Evolutionary conservation across 139 green algal genomes (phyloP).

Genomic region (Chlamydomonas incerta): DNA sequence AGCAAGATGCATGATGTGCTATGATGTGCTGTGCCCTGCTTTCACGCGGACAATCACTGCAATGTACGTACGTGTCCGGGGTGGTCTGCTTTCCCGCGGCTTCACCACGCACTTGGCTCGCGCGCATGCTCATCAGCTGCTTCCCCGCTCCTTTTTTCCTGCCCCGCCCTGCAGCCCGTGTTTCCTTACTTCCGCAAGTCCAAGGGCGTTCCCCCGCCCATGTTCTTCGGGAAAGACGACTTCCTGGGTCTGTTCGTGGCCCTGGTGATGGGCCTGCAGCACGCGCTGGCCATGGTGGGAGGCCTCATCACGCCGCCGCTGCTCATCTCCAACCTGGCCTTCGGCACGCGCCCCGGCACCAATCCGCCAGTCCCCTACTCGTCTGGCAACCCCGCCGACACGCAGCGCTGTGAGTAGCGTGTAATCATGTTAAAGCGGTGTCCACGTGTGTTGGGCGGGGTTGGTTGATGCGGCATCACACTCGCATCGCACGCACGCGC

Average conservation of each 20-base stretch:
- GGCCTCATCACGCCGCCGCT: slow-evolving; percentile 73
- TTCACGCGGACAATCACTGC: too few species aligned
- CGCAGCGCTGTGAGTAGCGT: slow-evolving; percentile 28
- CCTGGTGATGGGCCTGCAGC: slow-evolving; percentile 80
- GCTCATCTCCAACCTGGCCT: slow-evolving; percentile 46
- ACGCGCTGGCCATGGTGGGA: slow-evolving; percentile 76
- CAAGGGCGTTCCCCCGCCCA: background rate
- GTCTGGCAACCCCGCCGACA: background rate
- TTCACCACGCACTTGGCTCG: too few species aligned
- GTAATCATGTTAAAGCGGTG: too few species aligned
- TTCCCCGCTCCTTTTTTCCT: too few species aligned
- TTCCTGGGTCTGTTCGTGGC: slow-evolving; percentile 59
- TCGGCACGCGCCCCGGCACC: background rate
- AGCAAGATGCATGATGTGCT: too few species aligned
- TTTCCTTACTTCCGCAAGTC: slow-evolving; percentile 22
- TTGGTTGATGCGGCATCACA: too few species aligned
- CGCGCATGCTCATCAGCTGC: too few species aligned
- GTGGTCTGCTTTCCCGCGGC: too few species aligned
- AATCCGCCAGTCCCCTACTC: background rate
- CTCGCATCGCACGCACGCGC: too few species aligned
- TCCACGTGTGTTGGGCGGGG: too few species aligned
- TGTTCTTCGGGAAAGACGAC: background rate
- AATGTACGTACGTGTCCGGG: too few species aligned
- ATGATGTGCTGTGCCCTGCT: too few species aligned
- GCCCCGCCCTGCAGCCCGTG: background rate